A percentile compares a stretch with the other conserved stretches of the same genome.
phyloP scores from a whole-genome alignment of 2,329 filamentous ascomycete genomes.

The Emmonsiellopsis sp. region DNA sequence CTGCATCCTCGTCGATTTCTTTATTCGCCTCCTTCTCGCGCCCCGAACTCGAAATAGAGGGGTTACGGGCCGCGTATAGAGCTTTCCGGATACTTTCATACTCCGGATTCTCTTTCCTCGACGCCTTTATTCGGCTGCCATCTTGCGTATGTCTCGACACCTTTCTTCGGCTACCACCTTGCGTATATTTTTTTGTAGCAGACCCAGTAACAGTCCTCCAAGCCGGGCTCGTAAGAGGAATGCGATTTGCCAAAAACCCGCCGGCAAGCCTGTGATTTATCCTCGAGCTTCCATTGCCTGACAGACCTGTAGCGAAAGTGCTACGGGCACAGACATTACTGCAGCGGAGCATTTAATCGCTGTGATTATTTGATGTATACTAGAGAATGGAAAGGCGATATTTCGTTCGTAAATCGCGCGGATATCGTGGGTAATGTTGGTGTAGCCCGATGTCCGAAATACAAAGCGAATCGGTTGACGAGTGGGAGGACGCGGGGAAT shows the following conservation, averaged over 20 bases:
- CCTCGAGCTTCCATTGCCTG: not conserved
- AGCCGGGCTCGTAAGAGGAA: not conserved
- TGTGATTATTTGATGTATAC: not conserved
- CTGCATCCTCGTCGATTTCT: not conserved
- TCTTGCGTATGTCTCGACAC: too few relatives aligned
- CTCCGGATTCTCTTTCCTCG: too few relatives aligned
- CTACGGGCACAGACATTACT: conserved; percentile 3
- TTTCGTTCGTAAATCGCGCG: not conserved
- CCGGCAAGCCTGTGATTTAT: not conserved
- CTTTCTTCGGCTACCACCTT: not conserved
- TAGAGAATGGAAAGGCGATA: not conserved
- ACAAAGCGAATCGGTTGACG: too few relatives aligned
- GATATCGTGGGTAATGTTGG: too few relatives aligned
- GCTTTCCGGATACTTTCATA: too few relatives aligned
- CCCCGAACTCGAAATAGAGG: too few relatives aligned
- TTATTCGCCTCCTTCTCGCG: too few relatives aligned
- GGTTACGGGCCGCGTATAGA: too few relatives aligned
- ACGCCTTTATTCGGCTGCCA: not conserved
- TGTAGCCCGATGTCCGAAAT: too few relatives aligned
- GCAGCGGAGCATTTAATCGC: conserved; percentile 6
- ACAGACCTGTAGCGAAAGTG: conserved; percentile 2
- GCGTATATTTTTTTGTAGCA: not conserved
- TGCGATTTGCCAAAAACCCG: not conserved
- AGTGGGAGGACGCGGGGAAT: too few relatives aligned
- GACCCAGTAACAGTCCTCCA: not conserved